Evolutionary conservation across 2,329 filamentous ascomycete species (phyloP), one percentile per base, ranked within the genome.

Genomic region (Rhexocercosporidium sp.): DNA sequence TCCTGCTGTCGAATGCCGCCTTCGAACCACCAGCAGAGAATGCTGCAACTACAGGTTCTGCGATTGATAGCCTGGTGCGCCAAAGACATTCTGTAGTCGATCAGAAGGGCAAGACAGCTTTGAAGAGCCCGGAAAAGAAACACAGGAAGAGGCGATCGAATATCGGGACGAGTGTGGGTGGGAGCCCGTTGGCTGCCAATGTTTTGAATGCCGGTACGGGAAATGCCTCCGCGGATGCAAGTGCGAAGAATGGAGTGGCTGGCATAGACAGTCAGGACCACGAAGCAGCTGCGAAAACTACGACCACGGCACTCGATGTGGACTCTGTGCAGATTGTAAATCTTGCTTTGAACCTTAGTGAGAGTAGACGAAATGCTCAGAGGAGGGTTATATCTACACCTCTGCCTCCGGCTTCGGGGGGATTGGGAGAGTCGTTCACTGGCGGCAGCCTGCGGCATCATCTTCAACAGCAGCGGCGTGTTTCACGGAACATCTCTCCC

Each of bases 271-370:
- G 34, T 34, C 54, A 16, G 60, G 62, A 64, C 27, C 46, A 63
- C 29, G 20, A 63, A 29, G 7, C 49, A 25, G 14, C 61, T 1
- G 41, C 46, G 29, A 72, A 65, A 37, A 3, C 63, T 57, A 61
- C 59, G 25, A 27, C 62, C 22, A 70, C 76, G 16, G 73, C 78
- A 5, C 77, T 92, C 22, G 88, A 93, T 73, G 85, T 91, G 67
- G 94, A 97, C 75, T 91, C 94, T 8, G 88, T 91, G 3, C 92
- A 97, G 78, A 96, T 98, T 70, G 93, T 98, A 49, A 94, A 94
- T 75, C 92, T 98, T 86, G 95, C 95, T 1, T 81, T 98, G 73
- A 96, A 91, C 71, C 80, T 98, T 59, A 97, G 92, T 81, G 93
- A 97, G 78, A 92, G 90, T 75, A 88, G 89, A 71, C 88, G 88